A percentile compares a stretch with the other conserved stretches of the same genome.
Evolutionary conservation across 139 green algal genomes (phyloP).

Genomic region (Tetradesmus obliquus): DNA sequence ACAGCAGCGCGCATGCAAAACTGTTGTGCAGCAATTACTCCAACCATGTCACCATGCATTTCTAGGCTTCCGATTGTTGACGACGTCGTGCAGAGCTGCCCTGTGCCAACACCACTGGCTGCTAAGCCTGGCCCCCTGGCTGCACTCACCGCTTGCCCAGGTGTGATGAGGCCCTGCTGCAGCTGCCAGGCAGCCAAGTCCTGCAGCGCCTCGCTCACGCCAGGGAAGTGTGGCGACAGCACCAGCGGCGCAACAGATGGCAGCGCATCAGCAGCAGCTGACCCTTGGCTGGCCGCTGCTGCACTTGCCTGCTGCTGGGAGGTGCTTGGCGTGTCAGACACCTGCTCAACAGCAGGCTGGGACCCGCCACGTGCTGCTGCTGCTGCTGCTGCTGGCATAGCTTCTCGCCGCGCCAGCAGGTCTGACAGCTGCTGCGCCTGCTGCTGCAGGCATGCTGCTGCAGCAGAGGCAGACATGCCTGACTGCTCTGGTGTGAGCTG

Average conservation of each 20-base stretch:
- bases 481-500: conserved; percentile 2
- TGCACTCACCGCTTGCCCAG: background rate
- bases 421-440: conserved; percentile 25
- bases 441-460: conserved; percentile 10
- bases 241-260: background rate
- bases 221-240: background rate
- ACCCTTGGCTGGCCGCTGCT: background rate
- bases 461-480: background rate
- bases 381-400: no score
- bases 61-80: background rate
- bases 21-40: background rate
- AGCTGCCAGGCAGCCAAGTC: conserved; percentile 54
- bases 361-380: background rate
- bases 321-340: background rate
- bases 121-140: background rate
- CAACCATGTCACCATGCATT: background rate
- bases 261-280: background rate
- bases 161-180: conserved; percentile 42
- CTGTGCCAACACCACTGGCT: background rate
- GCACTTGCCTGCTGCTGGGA: background rate
- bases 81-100: background rate
- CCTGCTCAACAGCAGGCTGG: background rate
- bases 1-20: background rate
- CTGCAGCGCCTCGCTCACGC: conserved; percentile 6
- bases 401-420: background rate